Evolutionary conservation across 140 eudicot species (phyloP), one percentile per base, ranked within the genome.

Genomic region (Senecio squalidus): DNA sequence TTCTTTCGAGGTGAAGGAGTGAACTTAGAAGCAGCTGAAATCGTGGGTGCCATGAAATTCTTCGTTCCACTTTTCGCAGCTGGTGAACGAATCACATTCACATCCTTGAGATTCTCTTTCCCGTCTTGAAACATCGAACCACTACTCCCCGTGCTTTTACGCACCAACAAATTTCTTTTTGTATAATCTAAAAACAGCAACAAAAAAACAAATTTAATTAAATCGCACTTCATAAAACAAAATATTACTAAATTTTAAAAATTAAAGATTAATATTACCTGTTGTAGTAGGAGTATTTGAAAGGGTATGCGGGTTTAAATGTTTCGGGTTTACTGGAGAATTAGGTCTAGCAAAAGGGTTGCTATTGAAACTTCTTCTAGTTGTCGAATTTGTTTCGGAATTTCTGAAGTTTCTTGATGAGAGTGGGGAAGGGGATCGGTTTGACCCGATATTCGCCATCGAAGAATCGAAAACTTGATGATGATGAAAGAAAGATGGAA

Each of bases 1-100:
- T 84, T 87, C 82, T 91, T 91, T 73, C 81, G 79, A 0, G 98
- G 98, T 0, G 96, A 91, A 17, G 96, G 92, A 5, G 93, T 84
- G 76, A 86, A 66, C 76, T 91, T 91, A 6, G 96, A 86, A 41
- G 94, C 84, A 17, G 96, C 92, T 25, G 98, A 91, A 21, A 91
- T 91, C 7, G 96, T 86, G 0, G 98, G 98, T 0, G 96, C 56
- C 98, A 91, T 91, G 67, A 91, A 91, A 52, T 82, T 76, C 73
- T 84, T 91, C 0, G 77, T 38, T 6, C 79, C 76, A 4, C 80
- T 69, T 66, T 82, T 84, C 0, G 75, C 78, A 13, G 84, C 79
- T 9, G 84, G 84, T 21, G 93, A 75, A 30, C 70, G 64, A 40
- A 69, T 18, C 0, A 55, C 52, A 1, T 70, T 18, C 0, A 55